Evolutionary conservation across 2,329 filamentous ascomycete species (phyloP).

Genomic region (Talaromyces pinophilus): DNA sequence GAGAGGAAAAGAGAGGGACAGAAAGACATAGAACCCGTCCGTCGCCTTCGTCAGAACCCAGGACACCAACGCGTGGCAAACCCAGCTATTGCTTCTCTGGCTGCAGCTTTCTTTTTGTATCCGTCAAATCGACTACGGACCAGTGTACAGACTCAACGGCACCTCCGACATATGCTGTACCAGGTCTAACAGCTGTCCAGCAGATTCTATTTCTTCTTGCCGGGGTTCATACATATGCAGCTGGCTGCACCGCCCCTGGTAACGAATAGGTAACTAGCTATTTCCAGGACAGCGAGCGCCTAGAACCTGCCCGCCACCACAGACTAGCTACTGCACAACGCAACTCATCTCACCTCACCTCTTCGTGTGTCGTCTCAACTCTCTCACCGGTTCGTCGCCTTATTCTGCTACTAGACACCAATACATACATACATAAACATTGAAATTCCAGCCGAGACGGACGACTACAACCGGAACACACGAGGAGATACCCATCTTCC

Average conservation of each 20-base stretch:
- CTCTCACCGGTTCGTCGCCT: slow-evolving; percentile 7
- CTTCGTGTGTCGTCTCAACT: not conserved
- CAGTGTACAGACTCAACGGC: slow-evolving; percentile 3
- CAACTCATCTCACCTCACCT: not conserved
- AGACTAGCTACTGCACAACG: not conserved
- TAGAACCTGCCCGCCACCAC: slow-evolving; percentile 17
- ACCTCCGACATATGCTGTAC: slow-evolving; percentile 11
- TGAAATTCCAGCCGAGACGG: not conserved
- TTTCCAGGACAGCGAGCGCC: slow-evolving; percentile 4
- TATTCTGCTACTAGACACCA: not conserved
- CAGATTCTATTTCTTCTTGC: not conserved
- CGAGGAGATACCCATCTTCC: not conserved
- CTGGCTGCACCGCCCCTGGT: slow-evolving; percentile 16
- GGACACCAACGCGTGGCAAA: slow-evolving; percentile 16
- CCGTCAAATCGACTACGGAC: not conserved
- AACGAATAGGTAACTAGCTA: not conserved
- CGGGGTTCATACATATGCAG: slow-evolving; percentile 12
- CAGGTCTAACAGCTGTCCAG: not conserved
- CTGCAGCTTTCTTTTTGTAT: slow-evolving; percentile 5
- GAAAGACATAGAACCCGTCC: slow-evolving; percentile 1
- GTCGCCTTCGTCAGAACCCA: slow-evolving; percentile 5
- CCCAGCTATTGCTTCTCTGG: slow-evolving; percentile 1
- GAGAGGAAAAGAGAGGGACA: slow-evolving; percentile 1
- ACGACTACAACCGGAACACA: not conserved
- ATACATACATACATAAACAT: slow-evolving; percentile 5